These are phyloP conservation scores for Lactarius pseudohatsudake DNA, from an alignment of 768 basidiomycete genomes.

Conservation along the genomic window DNA sequence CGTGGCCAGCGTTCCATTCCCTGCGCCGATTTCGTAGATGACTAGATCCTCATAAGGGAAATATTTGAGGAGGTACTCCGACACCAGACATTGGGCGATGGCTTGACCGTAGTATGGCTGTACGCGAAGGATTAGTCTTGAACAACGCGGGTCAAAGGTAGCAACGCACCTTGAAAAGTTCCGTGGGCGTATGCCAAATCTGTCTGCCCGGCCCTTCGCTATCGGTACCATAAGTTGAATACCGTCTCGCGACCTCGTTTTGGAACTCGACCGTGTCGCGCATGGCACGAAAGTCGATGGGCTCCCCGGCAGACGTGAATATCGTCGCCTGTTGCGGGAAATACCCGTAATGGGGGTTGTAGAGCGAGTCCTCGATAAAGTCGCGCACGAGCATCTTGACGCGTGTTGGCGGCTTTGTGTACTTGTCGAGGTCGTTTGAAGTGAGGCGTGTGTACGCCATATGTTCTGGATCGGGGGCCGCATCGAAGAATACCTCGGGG, in stretches of 20 bases:
- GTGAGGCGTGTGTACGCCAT: constrained; percentile 58
- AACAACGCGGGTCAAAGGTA: constrained; percentile 3
- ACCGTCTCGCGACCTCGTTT: constrained; percentile 73
- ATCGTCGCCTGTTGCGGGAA: constrained; percentile 93
- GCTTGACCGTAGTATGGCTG: constrained; percentile 96
- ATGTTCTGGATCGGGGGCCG: constrained; percentile 45
- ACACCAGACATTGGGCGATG: constrained; percentile 83
- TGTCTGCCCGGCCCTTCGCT: constrained; percentile 77
- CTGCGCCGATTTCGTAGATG: constrained; percentile 97
- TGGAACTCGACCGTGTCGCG: constrained; percentile 76
- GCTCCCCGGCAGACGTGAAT: constrained; percentile 60
- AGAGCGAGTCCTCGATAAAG: constrained; percentile 94
- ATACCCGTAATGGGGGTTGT: constrained; percentile 98
- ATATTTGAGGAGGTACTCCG: constrained; percentile 90
- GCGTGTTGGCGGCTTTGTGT: constrained; percentile 61
- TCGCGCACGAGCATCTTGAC: constrained; percentile 96
- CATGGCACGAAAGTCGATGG: constrained; percentile 68
- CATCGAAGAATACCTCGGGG: constrained; percentile 53
- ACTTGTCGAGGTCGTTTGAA: constrained; percentile 63
- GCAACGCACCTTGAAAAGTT: constrained; percentile 84
- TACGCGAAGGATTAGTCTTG: constrained; percentile 19
- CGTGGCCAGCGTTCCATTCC: constrained; percentile 91
- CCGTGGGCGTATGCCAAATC: constrained; percentile 98
- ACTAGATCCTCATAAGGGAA: constrained; percentile 96
- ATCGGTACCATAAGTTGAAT: constrained; percentile 67